Base-by-base conservation (phyloP, 805 yeast genomes). In the Metschnikowia orientalis region DNA sequence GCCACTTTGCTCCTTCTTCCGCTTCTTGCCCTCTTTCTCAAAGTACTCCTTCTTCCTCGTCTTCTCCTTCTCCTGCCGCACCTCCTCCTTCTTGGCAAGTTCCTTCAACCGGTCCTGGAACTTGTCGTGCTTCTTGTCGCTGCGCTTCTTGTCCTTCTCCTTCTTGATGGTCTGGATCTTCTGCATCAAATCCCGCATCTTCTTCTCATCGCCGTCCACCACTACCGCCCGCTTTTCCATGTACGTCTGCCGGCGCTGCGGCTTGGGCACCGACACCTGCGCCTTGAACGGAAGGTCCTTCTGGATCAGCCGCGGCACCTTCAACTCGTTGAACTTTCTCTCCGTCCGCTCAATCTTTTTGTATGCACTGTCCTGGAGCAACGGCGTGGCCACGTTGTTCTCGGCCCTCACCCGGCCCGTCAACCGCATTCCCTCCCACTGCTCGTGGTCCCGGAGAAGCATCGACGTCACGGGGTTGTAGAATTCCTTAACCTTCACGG, bases 381-480 rank as follows among this genome's bases (percentile, higher is more conserved):
- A 60, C 29, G 90, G 90, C 0, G 92, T 77, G 13, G 73, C 76
- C 28, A 87, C 51, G 23, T 71, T 73, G 45, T 71, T 58, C 15
- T 73, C 94, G 14, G 92, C 90, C 51, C 98, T 77, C 26, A 92
- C 88, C 50, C 82, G 82, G 37, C 98, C 98, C 1, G 97, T 92
- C 41, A 90, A 69, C 54, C 95, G 76, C 95, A 92, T 88, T 42
- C 99, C 99, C 51, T 75, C 75, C 99, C 99, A 92, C 51, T 85
- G 85, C 19, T 71, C 67, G 62, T 92, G 92, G 45, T 87, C 76
- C 21, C 66, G 54, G 38, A 89, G 60, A 49, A 94, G 69, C 54
- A 90, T 67, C 1, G 98, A 92, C 0, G 97, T 84, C 13, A 92
- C 97, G 2, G 97, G 97, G 54, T 92, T 94, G 61, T 90, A 94